A percentile compares a stretch with the other conserved stretches of the same genome.
Conservation (phyloP, 2,329 filamentous ascomycete species). For the Claviceps sp. region DNA sequence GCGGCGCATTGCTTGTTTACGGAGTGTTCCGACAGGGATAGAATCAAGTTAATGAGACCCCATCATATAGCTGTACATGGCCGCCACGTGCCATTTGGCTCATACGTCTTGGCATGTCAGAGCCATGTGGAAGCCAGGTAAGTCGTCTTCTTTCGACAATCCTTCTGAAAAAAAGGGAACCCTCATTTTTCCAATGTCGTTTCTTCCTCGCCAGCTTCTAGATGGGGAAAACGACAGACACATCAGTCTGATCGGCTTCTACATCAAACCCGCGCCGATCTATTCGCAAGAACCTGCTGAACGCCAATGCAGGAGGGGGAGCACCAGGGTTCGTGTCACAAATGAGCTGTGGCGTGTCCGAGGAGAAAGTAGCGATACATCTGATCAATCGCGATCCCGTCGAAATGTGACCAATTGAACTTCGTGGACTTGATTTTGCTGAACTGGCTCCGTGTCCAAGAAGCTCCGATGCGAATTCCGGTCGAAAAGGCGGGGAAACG, state of each 20-base stretch:
- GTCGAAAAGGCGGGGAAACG: too few relatives aligned
- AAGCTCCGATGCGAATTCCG: too few relatives aligned
- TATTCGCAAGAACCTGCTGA: background rate
- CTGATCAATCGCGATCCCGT: background rate
- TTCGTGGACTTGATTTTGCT: background rate
- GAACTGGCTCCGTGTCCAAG: background rate
- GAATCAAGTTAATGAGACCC: background rate
- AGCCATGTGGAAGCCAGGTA: background rate
- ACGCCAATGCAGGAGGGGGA: background rate
- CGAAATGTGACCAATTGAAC: background rate
- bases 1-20: background rate
- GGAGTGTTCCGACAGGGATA: background rate
- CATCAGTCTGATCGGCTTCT: background rate
- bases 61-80: background rate
- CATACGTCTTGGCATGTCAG: background rate
- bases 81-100: conserved; percentile 1
- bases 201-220: background rate
- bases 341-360: background rate
- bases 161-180: background rate
- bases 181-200: background rate
- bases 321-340: background rate
- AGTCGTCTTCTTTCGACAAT: background rate
- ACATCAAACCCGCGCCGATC: background rate
- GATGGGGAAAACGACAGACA: background rate
- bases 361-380: background rate